Evolutionary conservation across 2,329 filamentous ascomycete species (phyloP).

Genomic region (Microascus cirrosus): DNA sequence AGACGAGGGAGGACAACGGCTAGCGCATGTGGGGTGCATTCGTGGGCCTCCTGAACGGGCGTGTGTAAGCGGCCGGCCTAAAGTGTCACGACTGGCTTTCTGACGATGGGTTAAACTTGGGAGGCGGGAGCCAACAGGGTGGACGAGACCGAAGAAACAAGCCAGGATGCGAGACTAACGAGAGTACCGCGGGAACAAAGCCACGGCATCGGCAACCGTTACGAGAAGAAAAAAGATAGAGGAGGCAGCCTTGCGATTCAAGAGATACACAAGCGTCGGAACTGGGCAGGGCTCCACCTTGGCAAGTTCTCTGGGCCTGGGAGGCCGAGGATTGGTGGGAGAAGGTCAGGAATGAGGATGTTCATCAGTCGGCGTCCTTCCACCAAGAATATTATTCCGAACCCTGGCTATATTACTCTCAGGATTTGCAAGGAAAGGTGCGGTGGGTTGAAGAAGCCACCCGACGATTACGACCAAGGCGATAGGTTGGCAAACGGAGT

Average conservation of each 20-base stretch:
- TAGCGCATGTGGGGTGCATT: not conserved
- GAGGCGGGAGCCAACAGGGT: not conserved
- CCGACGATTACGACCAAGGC: too few relatives aligned
- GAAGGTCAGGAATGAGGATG: not conserved
- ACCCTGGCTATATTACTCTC: not conserved
- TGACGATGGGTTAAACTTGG: not conserved
- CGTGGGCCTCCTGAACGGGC: not conserved
- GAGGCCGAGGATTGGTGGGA: not conserved
- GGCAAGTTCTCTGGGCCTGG: not conserved
- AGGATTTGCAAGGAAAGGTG: too few relatives aligned
- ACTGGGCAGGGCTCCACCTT: not conserved
- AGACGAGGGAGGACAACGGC: not conserved
- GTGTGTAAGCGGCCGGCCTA: not conserved
- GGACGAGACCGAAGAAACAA: not conserved
- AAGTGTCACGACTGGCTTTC: not conserved
- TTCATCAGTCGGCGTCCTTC: not conserved
- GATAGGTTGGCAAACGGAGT: too few relatives aligned
- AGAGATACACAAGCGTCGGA: not conserved
- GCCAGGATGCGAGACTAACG: not conserved
- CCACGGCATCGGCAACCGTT: too few relatives aligned
- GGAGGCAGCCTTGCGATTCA: too few relatives aligned
- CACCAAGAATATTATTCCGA: not conserved
- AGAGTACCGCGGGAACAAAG: not conserved
- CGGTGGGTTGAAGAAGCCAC: too few relatives aligned
- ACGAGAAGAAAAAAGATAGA: too few relatives aligned